A percentile compares a stretch with the other conserved stretches of the same genome.
phyloP scores from a whole-genome alignment of 1,139 yeast species.

The Yamadazyma blattariae region DNA sequence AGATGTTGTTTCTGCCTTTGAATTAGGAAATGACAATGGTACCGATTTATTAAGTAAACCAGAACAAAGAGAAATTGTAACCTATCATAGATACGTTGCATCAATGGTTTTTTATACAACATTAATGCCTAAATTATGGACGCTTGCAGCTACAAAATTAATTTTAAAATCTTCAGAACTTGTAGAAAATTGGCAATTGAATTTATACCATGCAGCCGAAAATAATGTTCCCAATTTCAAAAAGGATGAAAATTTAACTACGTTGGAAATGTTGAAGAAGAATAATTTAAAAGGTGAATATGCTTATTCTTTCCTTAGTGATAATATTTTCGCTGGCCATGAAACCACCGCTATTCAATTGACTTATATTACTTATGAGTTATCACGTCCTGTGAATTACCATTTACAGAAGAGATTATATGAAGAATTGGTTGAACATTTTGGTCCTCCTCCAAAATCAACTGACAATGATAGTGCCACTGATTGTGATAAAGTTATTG shows the following conservation, averaged over 20 bases:
- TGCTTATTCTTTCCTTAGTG: constrained; percentile 42
- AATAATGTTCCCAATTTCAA: constrained; percentile 21
- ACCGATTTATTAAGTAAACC: constrained; percentile 39
- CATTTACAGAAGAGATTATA: constrained; percentile 41
- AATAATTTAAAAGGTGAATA: constrained; percentile 29
- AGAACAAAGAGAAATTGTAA: constrained; percentile 40
- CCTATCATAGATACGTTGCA: constrained; percentile 52
- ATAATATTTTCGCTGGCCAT: constrained; percentile 63
- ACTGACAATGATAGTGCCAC: constrained; percentile 22
- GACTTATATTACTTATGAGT: constrained; percentile 57
- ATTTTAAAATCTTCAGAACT: constrained; percentile 36
- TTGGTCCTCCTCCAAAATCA: constrained; percentile 18
- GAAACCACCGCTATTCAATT: constrained; percentile 73
- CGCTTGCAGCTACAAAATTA: constrained; percentile 43
- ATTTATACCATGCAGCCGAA: constrained; percentile 39
- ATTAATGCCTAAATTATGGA: constrained; percentile 53
- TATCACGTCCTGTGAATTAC: constrained; percentile 49
- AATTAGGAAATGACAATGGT: constrained; percentile 51
- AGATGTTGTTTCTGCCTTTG: constrained; percentile 65
- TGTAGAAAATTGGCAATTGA: constrained; percentile 52
- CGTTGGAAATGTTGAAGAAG: constrained; percentile 33
- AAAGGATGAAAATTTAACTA: constrained; percentile 23
- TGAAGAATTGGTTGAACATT: constrained; percentile 36
- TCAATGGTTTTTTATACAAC: constrained; percentile 74
- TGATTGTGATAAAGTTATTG: constrained; percentile 24